Evolutionary conservation across 163 green algal genomes (phyloP).

Genomic region (Chlorella variabilis): DNA sequence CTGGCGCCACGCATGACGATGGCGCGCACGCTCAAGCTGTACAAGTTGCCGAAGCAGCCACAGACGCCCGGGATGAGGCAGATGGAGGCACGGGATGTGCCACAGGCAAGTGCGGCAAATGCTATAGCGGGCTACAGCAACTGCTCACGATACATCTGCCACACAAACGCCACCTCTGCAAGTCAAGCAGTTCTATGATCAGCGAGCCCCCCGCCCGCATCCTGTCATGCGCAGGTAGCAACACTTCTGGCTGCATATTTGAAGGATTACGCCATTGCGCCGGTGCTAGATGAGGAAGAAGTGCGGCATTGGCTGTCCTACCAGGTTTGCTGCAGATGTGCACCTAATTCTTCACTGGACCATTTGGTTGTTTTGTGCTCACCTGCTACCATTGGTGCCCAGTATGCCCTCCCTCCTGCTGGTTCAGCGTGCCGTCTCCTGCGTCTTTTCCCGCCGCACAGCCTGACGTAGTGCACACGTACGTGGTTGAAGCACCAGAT

Average conservation of each 20-base stretch:
- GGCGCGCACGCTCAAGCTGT: conserved; percentile 94
- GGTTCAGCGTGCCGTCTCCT: not conserved
- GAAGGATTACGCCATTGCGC: conserved; percentile 77
- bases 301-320: conserved; percentile 79
- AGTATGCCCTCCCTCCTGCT: too few relatives aligned
- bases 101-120: conserved; percentile 53
- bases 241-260: conserved; percentile 88
- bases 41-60: conserved; percentile 85
- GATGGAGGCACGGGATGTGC: conserved; percentile 74
- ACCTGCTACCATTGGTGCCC: too few relatives aligned
- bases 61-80: conserved; percentile 79
- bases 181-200: too few relatives aligned
- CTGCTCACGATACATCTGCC: too few relatives aligned
- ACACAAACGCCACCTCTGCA: too few relatives aligned
- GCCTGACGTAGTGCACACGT: conserved; percentile 79
- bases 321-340: conserved; percentile 4
- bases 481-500: conserved; percentile 76
- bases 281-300: conserved; percentile 85
- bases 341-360: too few relatives aligned
- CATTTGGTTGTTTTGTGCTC: too few relatives aligned
- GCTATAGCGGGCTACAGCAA: too few relatives aligned
- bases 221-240: conserved; percentile 56
- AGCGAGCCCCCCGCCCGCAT: too few relatives aligned
- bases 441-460: conserved; percentile 32
- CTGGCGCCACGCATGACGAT: conserved; percentile 93